Evolutionary conservation across 2,329 filamentous ascomycete genomes (phyloP).

Genomic region (Colletotrichum musae): DNA sequence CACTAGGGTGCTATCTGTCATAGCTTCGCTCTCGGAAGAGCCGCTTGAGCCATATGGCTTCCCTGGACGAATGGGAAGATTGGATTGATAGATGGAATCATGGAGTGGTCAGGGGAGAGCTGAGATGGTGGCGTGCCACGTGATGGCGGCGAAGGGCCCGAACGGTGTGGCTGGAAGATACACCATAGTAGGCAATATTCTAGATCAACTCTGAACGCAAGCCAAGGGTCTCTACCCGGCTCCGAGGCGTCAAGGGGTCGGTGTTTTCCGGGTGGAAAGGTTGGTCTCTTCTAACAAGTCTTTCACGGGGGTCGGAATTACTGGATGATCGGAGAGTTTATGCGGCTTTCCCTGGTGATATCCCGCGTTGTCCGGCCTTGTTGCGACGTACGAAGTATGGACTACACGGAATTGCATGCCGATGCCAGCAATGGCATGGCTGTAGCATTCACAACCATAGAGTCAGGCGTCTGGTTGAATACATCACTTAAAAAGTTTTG

Average conservation of each 20-base stretch:
- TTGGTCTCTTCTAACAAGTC: too few relatives aligned
- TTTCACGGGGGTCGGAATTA: too few relatives aligned
- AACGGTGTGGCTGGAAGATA: neutral
- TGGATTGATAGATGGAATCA: constrained; percentile 3
- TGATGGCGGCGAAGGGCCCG: constrained; percentile 1
- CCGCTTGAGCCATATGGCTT: constrained; percentile 1
- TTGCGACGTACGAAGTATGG: too few relatives aligned
- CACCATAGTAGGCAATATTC: neutral
- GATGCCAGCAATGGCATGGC: too few relatives aligned
- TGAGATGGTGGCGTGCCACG: constrained; percentile 1
- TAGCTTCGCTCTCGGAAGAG: constrained; percentile 1
- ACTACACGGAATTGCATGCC: too few relatives aligned
- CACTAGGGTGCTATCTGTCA: neutral
- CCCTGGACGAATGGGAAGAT: neutral
- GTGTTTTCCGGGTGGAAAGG: too few relatives aligned
- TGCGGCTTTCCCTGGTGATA: too few relatives aligned
- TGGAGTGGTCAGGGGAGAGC: neutral
- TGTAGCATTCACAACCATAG: neutral
- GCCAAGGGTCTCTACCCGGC: too few relatives aligned
- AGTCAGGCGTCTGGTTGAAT: neutral
- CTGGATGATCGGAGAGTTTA: too few relatives aligned
- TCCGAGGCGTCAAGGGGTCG: too few relatives aligned
- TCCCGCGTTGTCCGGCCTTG: too few relatives aligned
- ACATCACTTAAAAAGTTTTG: too few relatives aligned
- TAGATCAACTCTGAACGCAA: neutral